phyloP scores from a whole-genome alignment of 2,329 filamentous ascomycete genomes.

The Coleophoma cylindrospora region DNA sequence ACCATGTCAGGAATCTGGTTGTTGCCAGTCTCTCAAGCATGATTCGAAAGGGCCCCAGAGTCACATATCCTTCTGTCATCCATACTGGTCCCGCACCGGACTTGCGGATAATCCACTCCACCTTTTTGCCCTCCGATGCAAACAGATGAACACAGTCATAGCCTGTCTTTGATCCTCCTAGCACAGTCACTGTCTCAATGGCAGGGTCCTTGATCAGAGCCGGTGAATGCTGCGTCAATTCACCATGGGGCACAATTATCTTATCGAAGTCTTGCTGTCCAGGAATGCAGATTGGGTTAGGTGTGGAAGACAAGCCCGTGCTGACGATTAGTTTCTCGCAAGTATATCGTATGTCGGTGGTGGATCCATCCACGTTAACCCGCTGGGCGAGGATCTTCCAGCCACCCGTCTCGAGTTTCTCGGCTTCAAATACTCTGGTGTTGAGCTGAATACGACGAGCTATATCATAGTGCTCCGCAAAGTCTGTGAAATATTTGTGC shows the following conservation, averaged over 20 bases:
- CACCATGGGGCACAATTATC: slow-evolving; percentile 43
- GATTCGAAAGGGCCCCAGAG: slow-evolving; percentile 48
- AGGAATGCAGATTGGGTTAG: slow-evolving; percentile 38
- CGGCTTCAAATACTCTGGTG: slow-evolving; percentile 41
- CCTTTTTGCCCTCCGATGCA: slow-evolving; percentile 48
- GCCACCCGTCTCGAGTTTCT: slow-evolving; percentile 34
- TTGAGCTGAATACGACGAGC: slow-evolving; percentile 40
- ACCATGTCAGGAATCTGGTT: slow-evolving; percentile 64
- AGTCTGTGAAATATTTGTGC: slow-evolving; percentile 51
- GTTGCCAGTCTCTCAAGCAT: slow-evolving; percentile 63
- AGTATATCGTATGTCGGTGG: too few relatives aligned
- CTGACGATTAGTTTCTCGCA: slow-evolving; percentile 42
- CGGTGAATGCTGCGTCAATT: slow-evolving; percentile 37
- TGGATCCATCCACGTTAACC: too few relatives aligned
- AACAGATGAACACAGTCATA: slow-evolving; percentile 61
- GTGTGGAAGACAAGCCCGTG: slow-evolving; percentile 46
- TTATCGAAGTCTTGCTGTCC: slow-evolving; percentile 38
- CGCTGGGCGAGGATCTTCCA: slow-evolving; percentile 35
- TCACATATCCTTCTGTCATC: slow-evolving; percentile 57
- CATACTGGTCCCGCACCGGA: slow-evolving; percentile 52
- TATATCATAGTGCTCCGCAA: slow-evolving; percentile 46
- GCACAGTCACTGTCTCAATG: slow-evolving; percentile 27
- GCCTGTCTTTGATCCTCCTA: slow-evolving; percentile 59
- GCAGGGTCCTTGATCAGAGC: slow-evolving; percentile 36
- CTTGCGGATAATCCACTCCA: slow-evolving; percentile 54